Base-by-base conservation (phyloP, 371 early-diverging fungal genomes). In the Mucor velutinosus region DNA sequence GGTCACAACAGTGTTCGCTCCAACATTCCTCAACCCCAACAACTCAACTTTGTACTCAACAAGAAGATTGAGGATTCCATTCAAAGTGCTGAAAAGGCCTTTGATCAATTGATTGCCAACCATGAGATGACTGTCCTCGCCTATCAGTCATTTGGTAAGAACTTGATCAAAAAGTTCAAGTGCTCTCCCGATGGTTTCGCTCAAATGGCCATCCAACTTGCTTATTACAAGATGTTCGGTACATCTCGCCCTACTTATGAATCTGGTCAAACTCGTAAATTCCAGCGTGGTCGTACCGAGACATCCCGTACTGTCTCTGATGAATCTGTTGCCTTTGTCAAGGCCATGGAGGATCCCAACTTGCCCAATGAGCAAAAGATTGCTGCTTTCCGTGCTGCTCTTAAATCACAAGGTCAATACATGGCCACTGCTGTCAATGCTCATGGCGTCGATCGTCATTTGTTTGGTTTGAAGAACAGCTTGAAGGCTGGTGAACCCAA, bases 121-220 rank as follows among this genome's bases (percentile, higher is more conserved):
- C 95, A 98, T 80, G 94, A 94, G 39, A 77, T 96, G 57, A 82
- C 87, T 37, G 93, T 95, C 17, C 85, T 92, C 71, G 89, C 90
- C 37, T 96, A 92, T 77, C 76, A 87, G 39, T 92, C 89, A 14
- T 97, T 91, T 72, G 99, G 97, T 69, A 97, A 97, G 87, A 87
- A 94, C 69, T 67, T 86, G 71, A 95, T 98, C 86, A 97, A 97
- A 82, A 90, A 89, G 75, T 88, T 94, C 77, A 90, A 90, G 66
- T 82, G 90, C 45, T 88, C 89, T 5, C 99, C 99, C 25, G 99
- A 98, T 72, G 95, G 97, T 29, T 98, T 87, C 70, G 90, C 87
- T 37, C 98, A 98, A 78, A 95, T 98, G 96, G 89, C 92, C 30
- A 94, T 98, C 66, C 98, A 98, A 84, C 86, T 97, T 55, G 98